A percentile compares a stretch with the other conserved stretches of the same genome.
phyloP scores from a whole-genome alignment of 768 basidiomycete genomes.

The Mrakia hoshinonis region DNA sequence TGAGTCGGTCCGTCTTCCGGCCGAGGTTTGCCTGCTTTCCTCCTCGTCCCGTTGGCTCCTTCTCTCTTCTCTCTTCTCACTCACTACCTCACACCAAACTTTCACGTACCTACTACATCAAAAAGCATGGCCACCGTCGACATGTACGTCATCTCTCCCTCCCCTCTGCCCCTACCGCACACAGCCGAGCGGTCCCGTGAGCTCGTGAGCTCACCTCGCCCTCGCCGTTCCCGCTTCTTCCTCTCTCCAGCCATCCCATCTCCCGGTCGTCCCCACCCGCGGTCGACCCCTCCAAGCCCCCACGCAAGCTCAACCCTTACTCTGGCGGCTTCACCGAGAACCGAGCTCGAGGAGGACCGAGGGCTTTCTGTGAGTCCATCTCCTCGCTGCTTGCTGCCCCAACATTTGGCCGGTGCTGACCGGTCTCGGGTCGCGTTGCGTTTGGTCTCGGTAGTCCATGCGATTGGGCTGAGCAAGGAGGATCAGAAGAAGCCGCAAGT shows the following conservation, averaged over 20 bases:
- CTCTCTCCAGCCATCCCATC: not conserved
- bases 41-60: too few relatives aligned
- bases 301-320: slow-evolving; percentile 3
- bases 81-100: not conserved
- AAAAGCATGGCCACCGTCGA: too few relatives aligned
- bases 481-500: slow-evolving; percentile 16
- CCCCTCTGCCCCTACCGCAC: too few relatives aligned
- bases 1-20: too few relatives aligned
- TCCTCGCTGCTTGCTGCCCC: not conserved
- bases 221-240: not conserved
- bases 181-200: too few relatives aligned
- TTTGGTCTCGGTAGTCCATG: not conserved
- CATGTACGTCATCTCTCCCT: too few relatives aligned
- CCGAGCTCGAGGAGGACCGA: slow-evolving; percentile 1
- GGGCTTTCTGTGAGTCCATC: slow-evolving; percentile 7
- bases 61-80: too few relatives aligned
- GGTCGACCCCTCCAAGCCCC: not conserved
- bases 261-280: not conserved
- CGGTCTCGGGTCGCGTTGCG: not conserved
- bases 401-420: not conserved
- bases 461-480: not conserved
- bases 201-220: not conserved
- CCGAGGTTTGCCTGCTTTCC: not conserved
- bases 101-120: too few relatives aligned
- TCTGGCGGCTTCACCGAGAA: slow-evolving; percentile 7